Evolutionary conservation across 73 alveolate genomes (phyloP), one percentile per base, ranked within the genome.

Genomic region (Symbiodinium pilosum): DNA sequence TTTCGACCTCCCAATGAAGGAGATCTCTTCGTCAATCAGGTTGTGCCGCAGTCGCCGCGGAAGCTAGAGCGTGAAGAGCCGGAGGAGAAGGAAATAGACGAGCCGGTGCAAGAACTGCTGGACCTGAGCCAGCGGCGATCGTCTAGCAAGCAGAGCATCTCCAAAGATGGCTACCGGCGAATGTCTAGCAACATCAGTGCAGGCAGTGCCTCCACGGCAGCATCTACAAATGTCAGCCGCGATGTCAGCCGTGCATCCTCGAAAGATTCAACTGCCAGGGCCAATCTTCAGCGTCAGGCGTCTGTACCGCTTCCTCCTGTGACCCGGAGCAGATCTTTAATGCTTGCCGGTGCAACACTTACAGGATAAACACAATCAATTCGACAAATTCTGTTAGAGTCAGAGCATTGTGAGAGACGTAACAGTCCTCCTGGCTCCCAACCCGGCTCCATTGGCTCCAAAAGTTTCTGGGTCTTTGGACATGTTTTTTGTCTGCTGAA

Each of bases 1-100:
- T 16, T 88, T 39, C 95, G 95, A 40, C 95, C 95, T 44, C 95
- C 95, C 71, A 88, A 88, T 18, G 95, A 88, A 34, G 95, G 95
- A 9, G 85, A 73, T 26, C 85, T 73, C 24, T 73, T 73, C 85
- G 44, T 73, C 44, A 73, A 73, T 36, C 85, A 73, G 85, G 43
- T 73, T 11, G 85, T 73, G 85, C 85, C 85, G 24, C 85, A 73
- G 44, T 73, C 85, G 24, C 85, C 85, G 16, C 42, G 43, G 85
- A 73, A 73, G 85, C 12, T 73, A 12, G 85, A 73, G 24, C 85
- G 85, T 12, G 81, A 64, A 64, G 85, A 73, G 44, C 85, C 85
- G 8, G 77, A 59, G 21, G 85, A 73, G 47, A 36, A 36, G 12
- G 85, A 73, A 26, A n/a, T 43, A 7, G 85, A 73, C 14, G 85